Base-by-base conservation (phyloP, 768 basidiomycete genomes). In the Exsudoporus frostii region DNA sequence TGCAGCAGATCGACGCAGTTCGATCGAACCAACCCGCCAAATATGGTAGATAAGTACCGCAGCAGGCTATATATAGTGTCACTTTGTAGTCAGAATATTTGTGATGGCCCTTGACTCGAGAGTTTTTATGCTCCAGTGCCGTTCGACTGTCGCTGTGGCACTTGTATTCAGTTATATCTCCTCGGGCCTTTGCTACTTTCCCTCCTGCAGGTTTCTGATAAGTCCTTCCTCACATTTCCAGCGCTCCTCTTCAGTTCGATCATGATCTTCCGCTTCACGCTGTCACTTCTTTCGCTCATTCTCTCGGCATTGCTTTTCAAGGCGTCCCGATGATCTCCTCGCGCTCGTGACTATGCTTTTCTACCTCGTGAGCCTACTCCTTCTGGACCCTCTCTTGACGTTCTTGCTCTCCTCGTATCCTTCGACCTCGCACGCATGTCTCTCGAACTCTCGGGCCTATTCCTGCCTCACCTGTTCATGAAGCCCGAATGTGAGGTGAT, bases 261-360 rank as follows among this genome's bases (percentile, higher is more conserved):
- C 55, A 10, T 57, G 55, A 24, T 67, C 60, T 36, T 66, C 60
- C 2, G 50, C 37, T 34, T 67, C 66, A 5, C 34, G 60, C 1
- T 20, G 36, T 64, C 66, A 62, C 20, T 29, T n/a, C n/a, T n/a
- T n/a, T n/a, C n/a, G n/a, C n/a, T 51, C 42, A 6, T 42, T 33
- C n/a, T 58, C 56, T 30, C 7, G 47, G 19, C 13, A 52, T 44
- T 51, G 19, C 1, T 38, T 11, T 48, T 63, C 62, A 11, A 10
- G 55, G 33, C 42, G 52, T n/a, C 53, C 43, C 38, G n/a, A n/a
- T n/a, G n/a, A 48, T 51, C 15, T 60, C 58, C 8, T 60, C 53
- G 20, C 30, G 49, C n/a, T 57, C 39, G n/a, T 24, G 42, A n/a
- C 1, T 27, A n/a, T 64, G 54, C 1, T 42, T 36, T 33, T 51